A percentile compares a stretch with the other conserved stretches of the same genome.
Evolutionary conservation across 2,329 filamentous ascomycete genomes (phyloP).

Genomic region (Emergomyces africanus): DNA sequence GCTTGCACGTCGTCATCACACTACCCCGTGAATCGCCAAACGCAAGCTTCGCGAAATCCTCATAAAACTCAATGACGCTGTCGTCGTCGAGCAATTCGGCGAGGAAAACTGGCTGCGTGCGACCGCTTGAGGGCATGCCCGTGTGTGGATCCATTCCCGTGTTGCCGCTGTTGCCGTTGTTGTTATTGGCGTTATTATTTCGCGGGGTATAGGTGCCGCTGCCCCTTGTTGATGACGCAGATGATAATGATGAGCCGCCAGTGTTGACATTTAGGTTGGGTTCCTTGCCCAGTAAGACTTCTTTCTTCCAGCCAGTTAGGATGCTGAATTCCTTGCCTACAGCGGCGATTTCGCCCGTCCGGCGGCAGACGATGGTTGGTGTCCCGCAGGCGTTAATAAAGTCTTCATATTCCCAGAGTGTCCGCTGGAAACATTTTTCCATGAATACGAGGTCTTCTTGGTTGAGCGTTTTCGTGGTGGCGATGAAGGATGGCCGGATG

Average conservation of each 20-base stretch:
- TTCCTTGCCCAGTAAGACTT: conserved; percentile 75
- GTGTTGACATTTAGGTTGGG: conserved; percentile 79
- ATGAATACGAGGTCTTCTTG: conserved; percentile 87
- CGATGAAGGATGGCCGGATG: conserved; percentile 86
- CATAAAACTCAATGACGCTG: conserved; percentile 86
- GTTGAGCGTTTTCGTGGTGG: conserved; percentile 79
- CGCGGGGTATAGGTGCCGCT: conserved; percentile 40
- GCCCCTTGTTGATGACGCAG: conserved; percentile 32
- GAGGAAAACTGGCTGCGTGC: conserved; percentile 70
- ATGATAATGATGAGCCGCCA: conserved; percentile 34
- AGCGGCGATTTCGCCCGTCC: conserved; percentile 87
- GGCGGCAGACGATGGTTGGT: conserved; percentile 79
- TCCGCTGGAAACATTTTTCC: conserved; percentile 93
- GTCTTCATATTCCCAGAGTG: conserved; percentile 83
- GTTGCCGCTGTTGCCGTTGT: too few relatives aligned
- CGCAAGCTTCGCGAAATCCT: conserved; percentile 83
- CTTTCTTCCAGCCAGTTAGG: conserved; percentile 85
- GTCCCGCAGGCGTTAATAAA: conserved; percentile 81
- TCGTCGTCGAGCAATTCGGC: conserved; percentile 90
- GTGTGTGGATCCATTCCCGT: conserved; percentile 17
- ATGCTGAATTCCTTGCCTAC: conserved; percentile 97
- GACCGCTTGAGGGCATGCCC: conserved; percentile 29
- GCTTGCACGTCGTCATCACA: conserved; percentile 68
- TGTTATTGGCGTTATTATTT: too few relatives aligned
- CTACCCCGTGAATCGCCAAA: conserved; percentile 83